Percentiles rank a stretch among this genome's conserved stretches.
Evolutionary conservation across 108 stramenopile species (phyloP).

Genomic region (Skeletonema menzelii): DNA sequence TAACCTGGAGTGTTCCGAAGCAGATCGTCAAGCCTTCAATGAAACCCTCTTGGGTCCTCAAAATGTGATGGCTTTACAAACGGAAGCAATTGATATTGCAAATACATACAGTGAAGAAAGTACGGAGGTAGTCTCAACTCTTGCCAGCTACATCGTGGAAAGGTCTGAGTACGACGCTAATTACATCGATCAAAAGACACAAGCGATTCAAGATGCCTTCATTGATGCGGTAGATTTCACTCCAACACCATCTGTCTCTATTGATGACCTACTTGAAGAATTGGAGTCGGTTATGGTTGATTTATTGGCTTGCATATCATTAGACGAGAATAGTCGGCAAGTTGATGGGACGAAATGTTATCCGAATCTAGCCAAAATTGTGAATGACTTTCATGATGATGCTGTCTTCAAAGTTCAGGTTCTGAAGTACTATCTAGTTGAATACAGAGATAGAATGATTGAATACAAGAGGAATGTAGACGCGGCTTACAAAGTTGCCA

Average conservation of each 20-base stretch:
- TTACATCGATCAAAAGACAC: constrained; percentile 39
- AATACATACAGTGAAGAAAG: constrained; percentile 36
- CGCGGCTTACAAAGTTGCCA: constrained; percentile 29
- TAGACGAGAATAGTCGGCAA: constrained; percentile 32
- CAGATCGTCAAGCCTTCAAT: constrained; percentile 36
- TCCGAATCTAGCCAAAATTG: constrained; percentile 32
- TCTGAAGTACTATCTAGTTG: constrained; percentile 17
- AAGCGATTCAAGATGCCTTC: constrained; percentile 27
- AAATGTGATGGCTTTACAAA: constrained; percentile 44
- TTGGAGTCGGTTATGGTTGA: constrained; percentile 16
- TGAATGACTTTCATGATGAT: constrained; percentile 32
- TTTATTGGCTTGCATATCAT: constrained; percentile 39
- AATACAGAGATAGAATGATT: constrained; percentile 22
- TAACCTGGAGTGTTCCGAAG: constrained; percentile 20
- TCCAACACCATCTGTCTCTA: constrained; percentile 14
- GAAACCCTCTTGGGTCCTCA: constrained; percentile 28
- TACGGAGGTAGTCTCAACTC: constrained; percentile 21
- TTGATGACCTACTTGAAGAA: constrained; percentile 28
- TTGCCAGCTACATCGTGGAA: constrained; percentile 34
- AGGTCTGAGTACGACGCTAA: constrained; percentile 35
- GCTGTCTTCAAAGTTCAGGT: constrained; percentile 38
- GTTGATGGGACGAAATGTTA: constrained; percentile 33
- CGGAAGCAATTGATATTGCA: constrained; percentile 38
- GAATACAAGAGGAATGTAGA: constrained; percentile 41
- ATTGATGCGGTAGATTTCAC: constrained; percentile 18